These are phyloP conservation scores for Phytopythium kandeliae DNA, from an alignment of 352 stramenopile species.

Conservation along the genomic window DNA sequence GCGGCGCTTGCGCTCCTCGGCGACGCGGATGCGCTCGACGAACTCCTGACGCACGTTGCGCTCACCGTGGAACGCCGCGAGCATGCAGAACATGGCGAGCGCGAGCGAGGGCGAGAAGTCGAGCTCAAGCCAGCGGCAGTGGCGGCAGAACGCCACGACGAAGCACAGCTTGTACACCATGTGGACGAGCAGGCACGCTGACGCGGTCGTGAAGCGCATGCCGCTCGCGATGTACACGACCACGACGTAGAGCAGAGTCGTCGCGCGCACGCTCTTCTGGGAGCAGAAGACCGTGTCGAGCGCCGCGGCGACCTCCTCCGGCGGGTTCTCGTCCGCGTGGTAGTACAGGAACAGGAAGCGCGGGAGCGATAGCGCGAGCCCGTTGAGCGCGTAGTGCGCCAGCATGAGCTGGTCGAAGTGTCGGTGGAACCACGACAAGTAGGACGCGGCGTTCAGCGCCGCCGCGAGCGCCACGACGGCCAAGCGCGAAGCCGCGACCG, in stretches of 20 bases:
- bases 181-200: conserved; percentile 38
- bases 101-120: conserved; percentile 43
- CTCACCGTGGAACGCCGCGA: conserved; percentile 63
- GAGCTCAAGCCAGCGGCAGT: conserved; percentile 41
- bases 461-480: conserved; percentile 33
- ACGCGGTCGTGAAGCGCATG: conserved; percentile 63
- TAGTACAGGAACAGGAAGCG: conserved; percentile 35
- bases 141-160: conserved; percentile 41
- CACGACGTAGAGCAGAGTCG: conserved; percentile 49
- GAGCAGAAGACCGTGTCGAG: conserved; percentile 41
- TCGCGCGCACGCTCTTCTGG: conserved; percentile 48
- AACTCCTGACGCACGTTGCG: conserved; percentile 61
- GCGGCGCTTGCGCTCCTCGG: conserved; percentile 61
- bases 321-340: conserved; percentile 15
- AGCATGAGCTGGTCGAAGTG: conserved; percentile 50
- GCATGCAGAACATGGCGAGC: conserved; percentile 60
- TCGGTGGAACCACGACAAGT: conserved; percentile 32
- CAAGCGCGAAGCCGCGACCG: conserved; percentile 36
- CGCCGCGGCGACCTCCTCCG: conserved; percentile 11
- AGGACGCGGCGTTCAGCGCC: conserved; percentile 35
- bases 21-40: conserved; percentile 47
- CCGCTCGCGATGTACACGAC: conserved; percentile 57
- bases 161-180: conserved; percentile 42
- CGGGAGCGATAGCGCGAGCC: conserved; percentile 41
- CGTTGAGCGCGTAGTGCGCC: conserved; percentile 40